Base-by-base conservation (phyloP, 2,329 filamentous ascomycete species). In the Laburnicola sp. region DNA sequence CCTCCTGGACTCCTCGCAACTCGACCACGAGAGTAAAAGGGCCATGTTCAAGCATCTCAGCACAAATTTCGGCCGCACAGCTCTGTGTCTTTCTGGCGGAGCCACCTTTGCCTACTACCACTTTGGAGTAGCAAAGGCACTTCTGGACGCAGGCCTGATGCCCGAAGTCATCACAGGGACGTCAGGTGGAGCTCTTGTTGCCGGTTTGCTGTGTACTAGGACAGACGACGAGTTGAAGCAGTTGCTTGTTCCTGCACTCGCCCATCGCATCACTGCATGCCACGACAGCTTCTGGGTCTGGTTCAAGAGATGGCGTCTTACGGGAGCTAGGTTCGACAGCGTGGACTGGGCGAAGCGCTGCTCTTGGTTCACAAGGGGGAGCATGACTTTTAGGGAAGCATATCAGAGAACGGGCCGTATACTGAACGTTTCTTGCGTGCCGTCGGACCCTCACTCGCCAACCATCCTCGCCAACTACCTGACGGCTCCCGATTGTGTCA, bases 21-120 rank as follows among this genome's bases (percentile, higher is more conserved):
- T 97, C 28, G 78, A 82, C 3, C 71, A 80, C 16, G 86, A 92
- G 23, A 85, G 87, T 69, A 97, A 97, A 75, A 82, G 88, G 41
- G 78, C 79, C 4, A 79, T 96, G 39, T 96, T 96, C 78, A 95
- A 93, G 71, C 88, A 95, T 54, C 79, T 97, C 35, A 86, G 91
- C 53, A 89, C 89, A 49, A 97, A 97, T 70, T 96, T 88, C 64
- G 94, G 94, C 27, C 86, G 93, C 27, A 96, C 93, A 5, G 94
- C 94, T 0, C 79, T 99, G 2, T 99, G 93, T 68, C 78, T 99
- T 1, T 97, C 91, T 3, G 94, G 94, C 2, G 94, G 94, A 0
- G 94, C 93, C 3, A 89, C 89, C 0, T 97, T 99, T 74, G 91
- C 94, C 4, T 97, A 96, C 71, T 97, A 97, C 70, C 94, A 99